phyloP scores from a whole-genome alignment of 768 basidiomycete genomes.

The Termitomyces sp. region DNA sequence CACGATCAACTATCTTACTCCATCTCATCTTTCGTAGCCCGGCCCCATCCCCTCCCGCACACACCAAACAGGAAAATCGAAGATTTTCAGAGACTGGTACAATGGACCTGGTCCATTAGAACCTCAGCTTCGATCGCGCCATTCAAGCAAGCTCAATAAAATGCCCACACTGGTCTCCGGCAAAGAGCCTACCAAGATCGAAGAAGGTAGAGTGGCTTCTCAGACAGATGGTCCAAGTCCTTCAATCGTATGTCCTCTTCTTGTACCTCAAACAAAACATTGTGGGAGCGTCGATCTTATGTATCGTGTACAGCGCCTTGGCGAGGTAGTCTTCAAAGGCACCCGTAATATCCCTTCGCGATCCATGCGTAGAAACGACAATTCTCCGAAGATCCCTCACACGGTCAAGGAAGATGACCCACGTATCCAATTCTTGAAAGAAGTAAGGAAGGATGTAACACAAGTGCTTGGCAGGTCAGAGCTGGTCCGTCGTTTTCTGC shows the following conservation, averaged over 20 bases:
- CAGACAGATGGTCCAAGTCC: no score
- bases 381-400: background rate
- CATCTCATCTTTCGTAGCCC: background rate
- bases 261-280: background rate
- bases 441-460: background rate
- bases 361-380: background rate
- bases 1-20: background rate
- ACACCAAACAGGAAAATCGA: background rate
- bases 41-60: background rate
- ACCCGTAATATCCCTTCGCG: background rate
- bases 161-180: background rate
- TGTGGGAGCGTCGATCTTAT: background rate
- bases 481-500: background rate
- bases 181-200: background rate
- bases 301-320: background rate
- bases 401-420: background rate
- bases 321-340: slow-evolving; percentile 1
- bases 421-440: background rate
- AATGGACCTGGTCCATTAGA: background rate
- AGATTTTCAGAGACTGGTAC: background rate
- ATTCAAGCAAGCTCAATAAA: background rate
- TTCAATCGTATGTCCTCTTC: background rate
- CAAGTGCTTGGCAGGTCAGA: background rate
- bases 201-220: background rate
- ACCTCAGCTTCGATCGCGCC: no score